Evolutionary conservation across 2,329 filamentous ascomycete genomes (phyloP).

Genomic region (Colletotrichum sp.): DNA sequence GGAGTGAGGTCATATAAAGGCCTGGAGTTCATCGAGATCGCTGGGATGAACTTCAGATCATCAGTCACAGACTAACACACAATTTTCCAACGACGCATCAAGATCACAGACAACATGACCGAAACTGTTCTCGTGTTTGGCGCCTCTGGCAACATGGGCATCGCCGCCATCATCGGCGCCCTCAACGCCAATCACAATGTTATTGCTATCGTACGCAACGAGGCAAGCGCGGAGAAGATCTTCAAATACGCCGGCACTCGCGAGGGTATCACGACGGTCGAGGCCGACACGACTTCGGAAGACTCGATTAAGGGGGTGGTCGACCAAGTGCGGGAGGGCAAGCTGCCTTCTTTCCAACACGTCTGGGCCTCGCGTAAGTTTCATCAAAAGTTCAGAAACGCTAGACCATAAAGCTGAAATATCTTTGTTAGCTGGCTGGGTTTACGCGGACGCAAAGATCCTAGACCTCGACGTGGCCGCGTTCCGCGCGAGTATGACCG

Average conservation of each 20-base stretch:
- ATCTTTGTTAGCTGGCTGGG: slow-evolving; percentile 26
- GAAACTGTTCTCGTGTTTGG: slow-evolving; percentile 42
- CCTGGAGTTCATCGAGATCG: not conserved
- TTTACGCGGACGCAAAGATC: slow-evolving; percentile 25
- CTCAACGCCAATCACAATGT: slow-evolving; percentile 33
- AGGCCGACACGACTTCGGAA: slow-evolving; percentile 36
- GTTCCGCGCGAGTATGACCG: slow-evolving; percentile 25
- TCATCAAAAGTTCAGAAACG: not conserved
- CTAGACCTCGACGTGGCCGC: slow-evolving; percentile 23
- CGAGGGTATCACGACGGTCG: slow-evolving; percentile 34
- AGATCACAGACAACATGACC: not conserved
- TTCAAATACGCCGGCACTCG: slow-evolving; percentile 29
- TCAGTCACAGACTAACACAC: not conserved
- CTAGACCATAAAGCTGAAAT: not conserved
- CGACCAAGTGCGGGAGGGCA: slow-evolving; percentile 33
- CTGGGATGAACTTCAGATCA: not conserved
- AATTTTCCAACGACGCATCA: not conserved
- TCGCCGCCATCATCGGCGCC: slow-evolving; percentile 33
- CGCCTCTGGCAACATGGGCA: slow-evolving; percentile 43
- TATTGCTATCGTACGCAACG: slow-evolving; percentile 41
- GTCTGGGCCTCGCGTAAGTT: slow-evolving; percentile 35
- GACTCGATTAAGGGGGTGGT: slow-evolving; percentile 35
- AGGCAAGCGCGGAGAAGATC: slow-evolving; percentile 37
- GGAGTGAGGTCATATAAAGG: not conserved
- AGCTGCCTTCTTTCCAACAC: slow-evolving; percentile 41